These are phyloP conservation scores for Boletellus sp. DNA, from an alignment of 1,284 basidiomycete genomes.

Conservation along the genomic window DNA sequence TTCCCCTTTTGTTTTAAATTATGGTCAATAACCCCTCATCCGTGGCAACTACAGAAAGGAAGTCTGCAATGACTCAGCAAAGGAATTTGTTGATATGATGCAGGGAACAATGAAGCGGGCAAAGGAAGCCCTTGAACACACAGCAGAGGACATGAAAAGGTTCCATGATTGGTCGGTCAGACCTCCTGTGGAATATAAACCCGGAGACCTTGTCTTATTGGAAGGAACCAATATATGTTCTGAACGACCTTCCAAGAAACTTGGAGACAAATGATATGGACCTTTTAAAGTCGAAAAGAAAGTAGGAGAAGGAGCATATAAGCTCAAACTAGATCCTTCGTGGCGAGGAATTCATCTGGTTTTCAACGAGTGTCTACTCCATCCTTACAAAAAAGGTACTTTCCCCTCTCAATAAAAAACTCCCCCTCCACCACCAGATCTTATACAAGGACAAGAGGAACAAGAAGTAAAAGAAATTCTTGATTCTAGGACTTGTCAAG, in stretches of 20 bases:
- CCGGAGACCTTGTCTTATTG: background rate
- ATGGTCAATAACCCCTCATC: background rate
- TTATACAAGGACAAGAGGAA: no score
- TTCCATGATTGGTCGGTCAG: background rate
- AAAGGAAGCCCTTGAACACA: background rate
- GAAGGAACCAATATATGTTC: background rate
- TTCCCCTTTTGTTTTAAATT: background rate
- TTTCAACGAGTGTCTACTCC: background rate
- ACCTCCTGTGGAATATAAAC: background rate
- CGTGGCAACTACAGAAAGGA: no score
- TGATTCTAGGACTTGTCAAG: background rate
- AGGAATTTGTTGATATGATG: background rate
- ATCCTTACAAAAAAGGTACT: no score
- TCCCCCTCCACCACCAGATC: no score
- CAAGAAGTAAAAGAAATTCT: background rate
- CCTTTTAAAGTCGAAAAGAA: background rate
- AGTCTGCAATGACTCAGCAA: background rate
- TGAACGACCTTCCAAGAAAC: background rate
- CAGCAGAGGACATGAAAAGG: background rate
- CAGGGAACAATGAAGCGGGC: fast-evolving
- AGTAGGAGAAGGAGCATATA: background rate
- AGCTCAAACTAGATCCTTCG: background rate
- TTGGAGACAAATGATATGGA: background rate
- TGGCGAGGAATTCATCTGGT: background rate
- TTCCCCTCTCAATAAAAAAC: no score